phyloP scores from a whole-genome alignment of 1,284 basidiomycete species.

The Tylopilus orsonianus region DNA sequence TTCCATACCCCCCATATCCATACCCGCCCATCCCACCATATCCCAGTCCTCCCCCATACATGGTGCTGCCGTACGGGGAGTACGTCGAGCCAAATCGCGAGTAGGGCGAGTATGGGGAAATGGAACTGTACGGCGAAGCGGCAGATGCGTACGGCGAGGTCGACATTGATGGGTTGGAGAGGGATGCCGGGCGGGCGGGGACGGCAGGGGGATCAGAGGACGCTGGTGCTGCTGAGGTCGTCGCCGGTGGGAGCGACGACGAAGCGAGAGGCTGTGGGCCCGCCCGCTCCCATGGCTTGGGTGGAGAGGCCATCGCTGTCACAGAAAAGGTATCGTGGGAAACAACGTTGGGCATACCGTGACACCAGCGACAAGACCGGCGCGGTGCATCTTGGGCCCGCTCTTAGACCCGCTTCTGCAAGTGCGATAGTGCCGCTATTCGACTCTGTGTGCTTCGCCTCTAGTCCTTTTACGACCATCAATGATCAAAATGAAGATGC shows the following conservation, averaged over 20 bases:
- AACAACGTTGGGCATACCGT: too few species aligned
- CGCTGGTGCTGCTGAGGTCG: constrained; percentile 23
- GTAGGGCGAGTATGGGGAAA: constrained; percentile 42
- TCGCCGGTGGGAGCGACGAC: constrained; percentile 21
- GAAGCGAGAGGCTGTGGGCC: constrained; percentile 37
- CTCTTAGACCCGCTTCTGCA: not conserved
- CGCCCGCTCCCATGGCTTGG: constrained; percentile 82
- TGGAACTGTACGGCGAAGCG: constrained; percentile 27
- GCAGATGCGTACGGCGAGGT: constrained; percentile 32
- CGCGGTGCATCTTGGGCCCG: not conserved
- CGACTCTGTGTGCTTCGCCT: too few species aligned
- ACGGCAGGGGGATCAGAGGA: constrained; percentile 27
- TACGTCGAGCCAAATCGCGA: constrained; percentile 45
- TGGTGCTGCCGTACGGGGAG: constrained; percentile 42
- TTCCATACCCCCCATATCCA: constrained; percentile 39
- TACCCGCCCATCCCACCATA: constrained; percentile 39
- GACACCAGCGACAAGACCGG: too few species aligned
- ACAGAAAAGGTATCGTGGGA: constrained; percentile 17
- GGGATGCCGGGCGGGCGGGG: constrained; percentile 43
- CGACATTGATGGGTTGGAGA: constrained; percentile 36
- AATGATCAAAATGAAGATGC: too few species aligned
- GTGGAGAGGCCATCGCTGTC: constrained; percentile 67
- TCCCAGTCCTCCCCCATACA: constrained; percentile 43
- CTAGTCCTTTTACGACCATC: too few species aligned
- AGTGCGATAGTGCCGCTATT: too few species aligned